Base-by-base conservation (phyloP, 768 basidiomycete genomes). In the Podaxis carcinomalis region DNA sequence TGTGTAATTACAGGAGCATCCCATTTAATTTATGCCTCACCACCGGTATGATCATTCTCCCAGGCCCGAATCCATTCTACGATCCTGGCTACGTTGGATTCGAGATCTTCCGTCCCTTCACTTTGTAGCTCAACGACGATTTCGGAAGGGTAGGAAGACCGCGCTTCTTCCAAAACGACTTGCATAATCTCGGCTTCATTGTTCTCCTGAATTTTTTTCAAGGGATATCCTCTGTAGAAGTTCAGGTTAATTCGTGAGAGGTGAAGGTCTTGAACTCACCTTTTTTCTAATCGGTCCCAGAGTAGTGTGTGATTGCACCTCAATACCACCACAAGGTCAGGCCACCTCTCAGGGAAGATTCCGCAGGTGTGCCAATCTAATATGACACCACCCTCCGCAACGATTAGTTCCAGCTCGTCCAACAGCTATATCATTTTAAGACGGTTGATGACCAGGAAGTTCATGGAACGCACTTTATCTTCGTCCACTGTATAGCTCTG, bases 151-250 rank as follows among this genome's bases (percentile, higher is more conserved):
- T 98, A 99, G 0, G 93, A 92, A 40, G 86, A 85, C 47, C 86
- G 80, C 3, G 96, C 95, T 72, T 99, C 97, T 35, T 92, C 89
- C 10, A 90, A 76, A 39, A 97, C 87, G 54, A 95, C 86, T 68
- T 92, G 81, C 95, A 98, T 97, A 69, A 99, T 98, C 77, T 99
- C 97, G 11, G 95, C 95, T 68, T 95, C 90, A 73, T 98, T 95
- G 73, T 99, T 99, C 75, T 99, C 97, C 71, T 95, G 91, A 4
- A 99, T 93, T 75, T 99, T 99, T 72, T 92, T 92, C 52, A 95
- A 73, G 0, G 90, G 77, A 70, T 98, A 98, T 7, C 84, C 83
- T 63, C 95, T 98, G 72, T 28, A 59, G 7, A 46, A 57, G 51
- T 7, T 54, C 21, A 62, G 14, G 54, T 21, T 19, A 36, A 59